Evolutionary conservation across 2,329 filamentous ascomycete species (phyloP).

Genomic region (Alternaria hordeiaustralica): DNA sequence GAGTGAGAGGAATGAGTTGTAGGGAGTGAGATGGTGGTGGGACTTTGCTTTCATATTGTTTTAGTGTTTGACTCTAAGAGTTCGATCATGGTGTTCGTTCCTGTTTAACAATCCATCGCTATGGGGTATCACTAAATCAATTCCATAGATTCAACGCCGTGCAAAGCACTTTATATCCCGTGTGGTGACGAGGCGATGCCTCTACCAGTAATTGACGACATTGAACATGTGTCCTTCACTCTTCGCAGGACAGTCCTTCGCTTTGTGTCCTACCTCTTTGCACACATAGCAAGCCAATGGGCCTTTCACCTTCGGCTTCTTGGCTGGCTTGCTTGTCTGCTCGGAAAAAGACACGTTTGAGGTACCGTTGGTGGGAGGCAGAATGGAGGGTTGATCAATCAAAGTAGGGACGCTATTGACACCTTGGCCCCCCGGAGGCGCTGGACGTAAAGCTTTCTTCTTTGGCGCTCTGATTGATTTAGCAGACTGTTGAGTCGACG

Average conservation of each 20-base stretch:
- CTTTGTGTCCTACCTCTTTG: neutral
- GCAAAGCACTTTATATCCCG: neutral
- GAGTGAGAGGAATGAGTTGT: conserved; percentile 36
- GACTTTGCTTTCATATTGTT: neutral
- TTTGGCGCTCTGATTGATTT: neutral
- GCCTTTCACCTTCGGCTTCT: neutral
- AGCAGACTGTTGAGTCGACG: neutral
- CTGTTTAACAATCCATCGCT: neutral
- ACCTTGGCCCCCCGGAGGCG: neutral
- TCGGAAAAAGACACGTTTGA: neutral
- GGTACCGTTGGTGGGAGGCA: neutral
- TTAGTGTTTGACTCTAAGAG: neutral
- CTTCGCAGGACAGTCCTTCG: neutral
- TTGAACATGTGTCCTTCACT: neutral
- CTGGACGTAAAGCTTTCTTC: neutral
- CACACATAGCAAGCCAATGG: neutral
- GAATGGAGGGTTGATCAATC: neutral
- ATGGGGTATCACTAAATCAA: neutral
- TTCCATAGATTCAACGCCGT: neutral
- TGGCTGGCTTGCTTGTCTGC: neutral
- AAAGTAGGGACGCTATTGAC: neutral
- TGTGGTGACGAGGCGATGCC: neutral
- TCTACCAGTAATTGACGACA: neutral
- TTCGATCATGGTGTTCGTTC: neutral
- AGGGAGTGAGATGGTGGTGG: neutral